Evolutionary conservation across 345 rosid genomes (phyloP).

Genomic region (Pugionium dolabratum): DNA sequence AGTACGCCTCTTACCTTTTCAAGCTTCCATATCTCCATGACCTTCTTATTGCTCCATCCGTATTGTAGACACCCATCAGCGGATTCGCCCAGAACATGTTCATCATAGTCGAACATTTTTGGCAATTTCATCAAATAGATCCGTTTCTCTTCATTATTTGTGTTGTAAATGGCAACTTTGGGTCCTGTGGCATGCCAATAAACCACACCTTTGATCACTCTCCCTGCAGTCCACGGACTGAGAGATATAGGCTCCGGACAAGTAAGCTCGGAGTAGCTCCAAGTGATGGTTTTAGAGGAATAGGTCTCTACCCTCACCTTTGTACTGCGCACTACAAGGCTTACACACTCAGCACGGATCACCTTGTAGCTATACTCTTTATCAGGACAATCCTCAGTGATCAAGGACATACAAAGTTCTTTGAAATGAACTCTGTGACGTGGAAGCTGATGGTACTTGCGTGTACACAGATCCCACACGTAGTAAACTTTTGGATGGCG

Average conservation of each 20-base stretch:
- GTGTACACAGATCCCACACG: constrained; percentile 54
- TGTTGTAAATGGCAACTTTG: constrained; percentile 53
- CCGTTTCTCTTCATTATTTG: constrained; percentile 44
- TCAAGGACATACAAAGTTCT: constrained; percentile 61
- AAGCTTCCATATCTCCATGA: constrained; percentile 62
- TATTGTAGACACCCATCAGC: constrained; percentile 56
- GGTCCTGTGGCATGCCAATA: constrained; percentile 58
- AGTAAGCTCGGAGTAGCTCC: constrained; percentile 53
- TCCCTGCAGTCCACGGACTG: constrained; percentile 54
- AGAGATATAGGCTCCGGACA: constrained; percentile 50
- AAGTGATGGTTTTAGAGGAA: constrained; percentile 51
- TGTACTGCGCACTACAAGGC: constrained; percentile 32
- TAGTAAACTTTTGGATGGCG: constrained; percentile 66
- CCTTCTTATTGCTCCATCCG: constrained; percentile 53
- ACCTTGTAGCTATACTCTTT: constrained; percentile 51
- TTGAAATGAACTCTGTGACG: constrained; percentile 54
- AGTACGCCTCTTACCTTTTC: constrained; percentile 30
- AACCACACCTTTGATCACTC: constrained; percentile 50
- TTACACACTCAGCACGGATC: constrained; percentile 57
- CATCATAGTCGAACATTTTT: constrained; percentile 50
- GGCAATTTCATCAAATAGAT: constrained; percentile 52
- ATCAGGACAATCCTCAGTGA: constrained; percentile 49
- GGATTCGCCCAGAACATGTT: constrained; percentile 57
- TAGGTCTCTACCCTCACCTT: constrained; percentile 55
- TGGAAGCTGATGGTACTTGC: constrained; percentile 47